Conservation (phyloP, 148 eudicot genomes). For the Arbutus unedo region DNA sequence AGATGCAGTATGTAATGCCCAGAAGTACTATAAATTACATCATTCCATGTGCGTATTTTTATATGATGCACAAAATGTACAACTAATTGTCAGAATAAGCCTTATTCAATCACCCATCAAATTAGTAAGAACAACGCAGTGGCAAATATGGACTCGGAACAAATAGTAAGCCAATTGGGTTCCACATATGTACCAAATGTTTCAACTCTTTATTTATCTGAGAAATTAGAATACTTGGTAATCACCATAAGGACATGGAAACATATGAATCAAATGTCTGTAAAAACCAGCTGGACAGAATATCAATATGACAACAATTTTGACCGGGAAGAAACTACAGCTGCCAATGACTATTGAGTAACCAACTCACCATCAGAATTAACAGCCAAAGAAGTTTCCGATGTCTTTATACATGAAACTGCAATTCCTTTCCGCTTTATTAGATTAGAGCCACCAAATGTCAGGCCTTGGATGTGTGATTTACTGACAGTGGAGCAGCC, state of each 20-base stretch:
- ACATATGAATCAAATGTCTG: not conserved
- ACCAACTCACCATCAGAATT: constrained; percentile 54
- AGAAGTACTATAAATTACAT: not conserved
- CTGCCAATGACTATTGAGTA: not conserved
- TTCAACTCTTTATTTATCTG: not conserved
- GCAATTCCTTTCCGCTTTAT: constrained; percentile 30
- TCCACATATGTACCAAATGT: not conserved
- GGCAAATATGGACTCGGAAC: not conserved
- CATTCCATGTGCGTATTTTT: no score
- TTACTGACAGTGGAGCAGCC: constrained; percentile 27
- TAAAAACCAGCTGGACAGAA: not conserved
- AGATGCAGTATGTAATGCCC: not conserved
- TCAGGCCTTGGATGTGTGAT: constrained; percentile 29
- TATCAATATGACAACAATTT: not conserved
- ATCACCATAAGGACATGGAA: not conserved
- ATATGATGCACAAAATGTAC: no score
- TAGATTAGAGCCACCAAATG: constrained; percentile 32
- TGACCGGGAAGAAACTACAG: not conserved
- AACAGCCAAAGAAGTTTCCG: constrained; percentile 40
- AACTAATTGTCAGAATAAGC: no score
- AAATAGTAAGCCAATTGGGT: not conserved
- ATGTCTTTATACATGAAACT: constrained; percentile 51
- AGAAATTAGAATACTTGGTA: not conserved
- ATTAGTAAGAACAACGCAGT: no score
- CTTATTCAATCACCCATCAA: no score